phyloP scores from a whole-genome alignment of 2,329 filamentous ascomycete species.

The Arthrocladium fulminans region DNA sequence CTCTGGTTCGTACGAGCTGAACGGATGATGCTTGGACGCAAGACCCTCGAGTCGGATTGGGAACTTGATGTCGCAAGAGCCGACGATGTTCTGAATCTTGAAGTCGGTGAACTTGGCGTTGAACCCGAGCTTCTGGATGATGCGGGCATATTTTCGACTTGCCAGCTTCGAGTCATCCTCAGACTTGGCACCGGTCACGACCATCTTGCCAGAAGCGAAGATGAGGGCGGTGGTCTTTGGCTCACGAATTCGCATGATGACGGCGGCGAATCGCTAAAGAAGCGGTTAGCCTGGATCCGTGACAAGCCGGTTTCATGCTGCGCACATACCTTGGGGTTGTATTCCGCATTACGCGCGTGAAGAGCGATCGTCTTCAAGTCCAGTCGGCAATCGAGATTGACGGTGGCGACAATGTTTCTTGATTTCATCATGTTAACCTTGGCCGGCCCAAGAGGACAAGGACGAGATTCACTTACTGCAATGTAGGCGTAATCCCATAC shows the following conservation, averaged over 20 bases:
- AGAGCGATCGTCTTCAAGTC: conserved; percentile 98
- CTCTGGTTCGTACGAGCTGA: conserved; percentile 97
- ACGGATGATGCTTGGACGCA: conserved; percentile 95
- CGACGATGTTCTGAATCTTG: conserved; percentile 99
- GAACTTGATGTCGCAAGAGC: conserved; percentile 98
- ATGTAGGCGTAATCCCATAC: conserved; percentile 81
- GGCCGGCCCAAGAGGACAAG: conserved; percentile 35
- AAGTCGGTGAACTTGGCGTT: conserved; percentile 99
- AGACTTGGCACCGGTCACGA: conserved; percentile 94
- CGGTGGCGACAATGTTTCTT: conserved; percentile 98
- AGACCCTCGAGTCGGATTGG: conserved; percentile 93
- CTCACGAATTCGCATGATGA: conserved; percentile 99
- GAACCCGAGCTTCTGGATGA: conserved; percentile 99
- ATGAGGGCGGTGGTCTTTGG: conserved; percentile 97
- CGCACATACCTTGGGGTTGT: conserved; percentile 85
- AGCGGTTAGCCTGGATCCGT: conserved; percentile 33
- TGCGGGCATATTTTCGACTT: conserved; percentile 93
- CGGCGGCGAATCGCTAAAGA: conserved; percentile 92
- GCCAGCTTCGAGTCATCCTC: conserved; percentile 97
- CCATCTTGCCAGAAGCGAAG: conserved; percentile 99
- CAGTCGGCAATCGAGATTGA: conserved; percentile 94
- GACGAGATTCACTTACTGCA: conserved; percentile 77
- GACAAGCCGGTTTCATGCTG: conserved; percentile 21
- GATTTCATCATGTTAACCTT: conserved; percentile 42
- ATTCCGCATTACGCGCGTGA: conserved; percentile 96